Evolutionary conservation across 2,329 filamentous ascomycete species (phyloP).

Genomic region (Corniculantispora saksenae): DNA sequence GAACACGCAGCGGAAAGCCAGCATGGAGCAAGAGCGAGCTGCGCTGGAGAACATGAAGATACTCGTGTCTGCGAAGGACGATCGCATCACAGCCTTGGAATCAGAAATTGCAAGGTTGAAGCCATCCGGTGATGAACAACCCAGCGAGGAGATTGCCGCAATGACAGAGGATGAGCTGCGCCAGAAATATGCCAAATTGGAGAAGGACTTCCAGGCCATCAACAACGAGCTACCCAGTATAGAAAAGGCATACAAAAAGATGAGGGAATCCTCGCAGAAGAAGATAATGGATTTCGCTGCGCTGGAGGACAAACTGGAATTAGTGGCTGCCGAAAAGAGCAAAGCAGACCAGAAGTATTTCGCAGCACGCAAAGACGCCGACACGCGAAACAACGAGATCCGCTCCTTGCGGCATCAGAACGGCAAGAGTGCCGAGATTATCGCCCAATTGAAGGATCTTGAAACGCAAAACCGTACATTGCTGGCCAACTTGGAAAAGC

Average conservation of each 20-base stretch:
- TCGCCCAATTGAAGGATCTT: constrained; percentile 87
- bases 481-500: constrained; percentile 85
- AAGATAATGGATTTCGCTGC: constrained; percentile 77
- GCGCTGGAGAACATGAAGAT: constrained; percentile 77
- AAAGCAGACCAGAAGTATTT: constrained; percentile 99
- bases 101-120: constrained; percentile 75
- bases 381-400: constrained; percentile 79
- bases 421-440: constrained; percentile 88
- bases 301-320: constrained; percentile 75
- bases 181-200: constrained; percentile 70
- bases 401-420: constrained; percentile 79
- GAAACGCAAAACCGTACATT: constrained; percentile 76
- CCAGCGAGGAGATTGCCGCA: constrained; percentile 52
- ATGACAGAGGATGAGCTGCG: constrained; percentile 72
- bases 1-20: constrained; percentile 74
- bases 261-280: constrained; percentile 79
- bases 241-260: constrained; percentile 88
- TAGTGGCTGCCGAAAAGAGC: constrained; percentile 82
- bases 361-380: constrained; percentile 89
- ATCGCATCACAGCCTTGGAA: constrained; percentile 79
- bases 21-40: constrained; percentile 72
- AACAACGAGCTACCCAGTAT: constrained; percentile 86
- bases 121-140: constrained; percentile 46
- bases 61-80: constrained; percentile 74
- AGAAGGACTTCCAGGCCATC: constrained; percentile 79